phyloP scores from a whole-genome alignment of 192 early-diverging fungal genomes.

The Obelidium mucronatum region DNA sequence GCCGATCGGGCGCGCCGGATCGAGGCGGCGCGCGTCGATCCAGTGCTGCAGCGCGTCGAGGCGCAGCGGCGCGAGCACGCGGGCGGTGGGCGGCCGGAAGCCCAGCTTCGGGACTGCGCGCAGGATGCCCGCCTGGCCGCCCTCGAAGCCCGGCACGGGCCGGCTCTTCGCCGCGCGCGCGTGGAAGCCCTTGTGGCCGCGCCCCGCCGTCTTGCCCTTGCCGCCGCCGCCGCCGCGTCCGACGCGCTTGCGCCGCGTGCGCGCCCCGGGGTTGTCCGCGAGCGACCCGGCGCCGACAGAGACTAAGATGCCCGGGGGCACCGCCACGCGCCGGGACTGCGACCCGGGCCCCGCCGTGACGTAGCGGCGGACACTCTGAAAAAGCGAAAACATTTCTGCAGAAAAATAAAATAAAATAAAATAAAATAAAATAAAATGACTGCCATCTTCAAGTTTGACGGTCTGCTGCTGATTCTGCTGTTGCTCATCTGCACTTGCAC shows the following conservation, averaged over 20 bases:
- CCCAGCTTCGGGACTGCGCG: constrained; percentile 88
- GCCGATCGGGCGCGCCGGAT: constrained; percentile 81
- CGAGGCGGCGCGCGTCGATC: constrained; percentile 85
- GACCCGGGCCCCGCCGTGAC: constrained; percentile 27
- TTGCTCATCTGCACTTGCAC: constrained; percentile 97
- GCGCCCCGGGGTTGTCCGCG: constrained; percentile 47
- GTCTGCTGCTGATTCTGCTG: constrained; percentile 88
- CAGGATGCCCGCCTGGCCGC: constrained; percentile 89
- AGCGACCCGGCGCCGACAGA: constrained; percentile 26
- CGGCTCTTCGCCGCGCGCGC: constrained; percentile 77
- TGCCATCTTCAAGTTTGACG: constrained; percentile 96
- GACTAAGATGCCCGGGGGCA: neutral
- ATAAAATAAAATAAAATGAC: constrained; percentile 40
- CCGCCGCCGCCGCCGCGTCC: constrained; percentile 78
- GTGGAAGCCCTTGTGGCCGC: constrained; percentile 92
- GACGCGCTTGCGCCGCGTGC: constrained; percentile 39
- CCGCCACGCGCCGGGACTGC: neutral
- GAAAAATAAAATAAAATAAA: neutral
- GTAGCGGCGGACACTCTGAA: constrained; percentile 9
- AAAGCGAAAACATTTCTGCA: neutral
- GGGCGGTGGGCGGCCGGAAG: constrained; percentile 47
- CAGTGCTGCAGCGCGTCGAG: constrained; percentile 92
- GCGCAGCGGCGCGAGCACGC: constrained; percentile 45
- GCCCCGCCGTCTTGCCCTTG: constrained; percentile 88
- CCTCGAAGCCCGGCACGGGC: constrained; percentile 87